Percentiles rank a stretch among this genome's conserved stretches.
Conservation (phyloP, 2,329 filamentous ascomycete genomes). For the Alternaria solani region DNA sequence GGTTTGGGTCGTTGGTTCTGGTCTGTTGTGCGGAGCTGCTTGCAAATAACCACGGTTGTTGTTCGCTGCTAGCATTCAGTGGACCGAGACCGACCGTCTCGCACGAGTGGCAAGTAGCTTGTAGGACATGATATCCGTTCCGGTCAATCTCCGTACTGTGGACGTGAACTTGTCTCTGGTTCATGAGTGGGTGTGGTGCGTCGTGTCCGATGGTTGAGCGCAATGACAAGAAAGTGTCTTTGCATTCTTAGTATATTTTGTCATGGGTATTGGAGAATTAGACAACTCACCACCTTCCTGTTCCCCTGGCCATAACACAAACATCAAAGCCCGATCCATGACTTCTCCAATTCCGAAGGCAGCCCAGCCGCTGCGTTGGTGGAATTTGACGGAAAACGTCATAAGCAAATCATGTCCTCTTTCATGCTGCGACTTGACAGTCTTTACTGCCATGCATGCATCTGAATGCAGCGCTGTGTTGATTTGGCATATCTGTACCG, state of each 20-base stretch:
- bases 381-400: neutral
- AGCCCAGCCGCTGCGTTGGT: neutral
- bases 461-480: neutral
- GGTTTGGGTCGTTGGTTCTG: neutral
- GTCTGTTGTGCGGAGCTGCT: neutral
- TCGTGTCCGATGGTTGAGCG: neutral
- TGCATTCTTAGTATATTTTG: neutral
- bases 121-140: constrained; percentile 9
- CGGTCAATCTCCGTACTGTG: constrained; percentile 4
- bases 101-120: constrained; percentile 8
- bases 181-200: neutral
- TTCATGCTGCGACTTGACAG: neutral
- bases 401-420: neutral
- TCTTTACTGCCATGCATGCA: neutral
- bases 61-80: constrained; percentile 8
- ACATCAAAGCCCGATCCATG: neutral
- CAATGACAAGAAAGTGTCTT: neutral
- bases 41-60: neutral
- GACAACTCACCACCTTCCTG: neutral
- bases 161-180: neutral
- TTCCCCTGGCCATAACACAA: neutral
- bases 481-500: constrained; percentile 11
- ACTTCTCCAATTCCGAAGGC: neutral
- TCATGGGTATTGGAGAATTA: neutral
- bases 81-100: constrained; percentile 8